Base-by-base conservation (phyloP, 257 asterid genomes). In the Fraxinus quadrangulata region DNA sequence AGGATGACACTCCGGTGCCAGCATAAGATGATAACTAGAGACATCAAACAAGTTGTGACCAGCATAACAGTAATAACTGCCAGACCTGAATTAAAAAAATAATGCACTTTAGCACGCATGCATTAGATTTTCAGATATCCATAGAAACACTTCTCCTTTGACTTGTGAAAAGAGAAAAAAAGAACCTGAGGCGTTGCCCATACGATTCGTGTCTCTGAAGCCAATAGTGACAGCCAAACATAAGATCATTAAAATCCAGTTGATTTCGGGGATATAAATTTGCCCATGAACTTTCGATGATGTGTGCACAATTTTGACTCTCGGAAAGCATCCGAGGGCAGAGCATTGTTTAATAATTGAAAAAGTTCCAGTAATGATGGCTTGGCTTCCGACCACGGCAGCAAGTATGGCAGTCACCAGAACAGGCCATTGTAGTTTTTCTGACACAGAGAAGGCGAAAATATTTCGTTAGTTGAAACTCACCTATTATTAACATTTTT, bases 41-140 rank as follows among this genome's bases (percentile, higher is more conserved):
- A 94, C 99, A 92, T 94, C 89, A 94, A 77, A 83, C 97, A 94
- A 13, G 99, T 94, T 0, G 99, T 94, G 21, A 94, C 99, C 69
- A 94, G 92, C 99, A 94, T 94, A 63, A 94, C 97, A 1, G 99
- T 92, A 79, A 94, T 92, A 31, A 92, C 97, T 8, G 99, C 99
- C 85, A 94, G 79, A 72, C 99, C 99, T 94, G 86, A 82, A 74
- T 3, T 7, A 21, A 13, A 31, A 67, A 76, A 75, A 49, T 30
- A 59, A 61, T 3, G 66, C 40, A 63, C 21, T 56, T 77, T 42
- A 69, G 33, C 21, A 49, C 8, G 67, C 77, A 34, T n/a, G 26
- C 21, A 45, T 17, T 3, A 36, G 21, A 65, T 37, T 7, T 28
- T 13, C 4, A 10, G 49, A 30, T 4, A 49, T 47, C 56, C 17